Evolutionary conservation across 768 basidiomycete species (phyloP), one percentile per base, ranked within the genome.

Genomic region (Trametes elegans): DNA sequence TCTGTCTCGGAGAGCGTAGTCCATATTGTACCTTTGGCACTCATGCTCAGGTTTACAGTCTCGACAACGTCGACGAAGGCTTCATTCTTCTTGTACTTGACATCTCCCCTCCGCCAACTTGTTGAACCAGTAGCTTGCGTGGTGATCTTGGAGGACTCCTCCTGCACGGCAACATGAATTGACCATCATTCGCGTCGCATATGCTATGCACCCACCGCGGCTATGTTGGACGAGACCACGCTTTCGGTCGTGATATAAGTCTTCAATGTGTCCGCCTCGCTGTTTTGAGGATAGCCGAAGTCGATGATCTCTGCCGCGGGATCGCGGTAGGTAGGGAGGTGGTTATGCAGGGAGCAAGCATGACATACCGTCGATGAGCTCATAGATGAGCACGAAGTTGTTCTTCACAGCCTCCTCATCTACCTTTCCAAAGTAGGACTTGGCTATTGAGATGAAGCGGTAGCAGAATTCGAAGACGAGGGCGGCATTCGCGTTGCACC

Each of bases 1-100:
- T 5, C 41, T 13, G 61, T 7, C 24, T 3, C 23, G 14, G 14
- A 34, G 1, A 8, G 1, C 43, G 11, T 9, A 34, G 7, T 23
- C 18, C 11, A 10, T 3, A 11, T 2, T 26, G 7, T 57, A 89
- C 94, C 95, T 76, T 96, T 98, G 2, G 94, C 90, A 68, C 93
- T 96, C 95, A 98, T 97, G 63, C 92, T 87, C 50, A 98, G 70
- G 66, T 99, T 98, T 58, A 99, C 91, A 2, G 82, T 91, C 75
- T 99, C 97, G 39, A 99, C 90, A 8, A 99, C 97, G 67, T 99
- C 97, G n/a, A 99, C 96, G 62, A 98, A 99, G 0, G 97, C 97
- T 67, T 99, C 97, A 62, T 99, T 99, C 80, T 98, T 99, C 77
- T 97, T 90, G 73, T 99, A 98, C 70, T 95, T 96, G 65, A 98